Conservation (phyloP, 305 asterid genomes). For the Fraxinus latifolia region DNA sequence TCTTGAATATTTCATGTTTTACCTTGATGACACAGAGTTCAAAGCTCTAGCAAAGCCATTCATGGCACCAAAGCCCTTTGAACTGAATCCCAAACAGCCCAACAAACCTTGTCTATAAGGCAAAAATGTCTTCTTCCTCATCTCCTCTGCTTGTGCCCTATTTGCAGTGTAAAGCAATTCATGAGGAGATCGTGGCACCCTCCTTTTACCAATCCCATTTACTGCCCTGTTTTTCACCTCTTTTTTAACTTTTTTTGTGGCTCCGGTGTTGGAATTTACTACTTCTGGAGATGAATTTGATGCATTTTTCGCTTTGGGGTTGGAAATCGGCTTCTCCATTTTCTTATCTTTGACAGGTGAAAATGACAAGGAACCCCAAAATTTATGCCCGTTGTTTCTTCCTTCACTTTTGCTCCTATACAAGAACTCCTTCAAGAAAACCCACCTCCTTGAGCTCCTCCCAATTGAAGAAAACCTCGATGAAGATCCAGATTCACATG, state of each 20-base stretch:
- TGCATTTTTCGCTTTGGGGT: neutral
- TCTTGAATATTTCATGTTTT: neutral
- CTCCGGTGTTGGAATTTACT: neutral
- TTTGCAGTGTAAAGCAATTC: slow-evolving; percentile 30
- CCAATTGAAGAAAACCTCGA: slow-evolving; percentile 74
- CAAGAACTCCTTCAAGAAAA: slow-evolving; percentile 76
- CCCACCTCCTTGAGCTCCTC: slow-evolving; percentile 68
- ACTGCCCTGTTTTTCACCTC: slow-evolving; percentile 21
- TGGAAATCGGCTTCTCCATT: slow-evolving; percentile 15
- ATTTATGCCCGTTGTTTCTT: slow-evolving; percentile 55
- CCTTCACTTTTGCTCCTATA: slow-evolving; percentile 93
- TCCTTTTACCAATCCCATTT: slow-evolving; percentile 44
- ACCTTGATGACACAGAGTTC: slow-evolving; percentile 32
- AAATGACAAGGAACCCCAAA: slow-evolving; percentile 69
- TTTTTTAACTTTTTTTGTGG: slow-evolving; percentile 34
- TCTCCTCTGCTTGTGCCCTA: slow-evolving; percentile 28
- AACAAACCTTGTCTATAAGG: slow-evolving; percentile 30
- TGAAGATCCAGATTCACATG: slow-evolving; percentile 44
- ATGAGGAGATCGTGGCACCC: slow-evolving; percentile 46
- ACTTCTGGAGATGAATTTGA: neutral
- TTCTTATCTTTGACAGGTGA: slow-evolving; percentile 66
- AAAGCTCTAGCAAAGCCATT: slow-evolving; percentile 38
- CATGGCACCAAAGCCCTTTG: slow-evolving; percentile 34
- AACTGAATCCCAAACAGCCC: slow-evolving; percentile 34
- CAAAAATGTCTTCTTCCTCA: slow-evolving; percentile 32